These are phyloP conservation scores for Comarum palustre DNA, from an alignment of 306 rosid genomes.

Conservation along the genomic window DNA sequence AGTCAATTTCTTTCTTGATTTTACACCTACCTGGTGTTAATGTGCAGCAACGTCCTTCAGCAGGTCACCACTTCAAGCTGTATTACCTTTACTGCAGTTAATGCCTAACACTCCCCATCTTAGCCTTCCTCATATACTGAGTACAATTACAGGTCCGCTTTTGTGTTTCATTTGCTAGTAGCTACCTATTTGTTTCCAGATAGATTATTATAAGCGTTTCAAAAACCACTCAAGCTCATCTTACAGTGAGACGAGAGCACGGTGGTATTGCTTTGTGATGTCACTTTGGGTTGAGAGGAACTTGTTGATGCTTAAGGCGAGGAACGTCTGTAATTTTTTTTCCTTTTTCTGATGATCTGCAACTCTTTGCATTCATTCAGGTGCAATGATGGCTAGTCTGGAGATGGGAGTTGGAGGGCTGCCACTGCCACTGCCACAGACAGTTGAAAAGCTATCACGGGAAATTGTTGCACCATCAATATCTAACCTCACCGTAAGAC, in stretches of 20 bases:
- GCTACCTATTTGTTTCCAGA: background rate
- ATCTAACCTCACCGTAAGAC: conserved; percentile 68
- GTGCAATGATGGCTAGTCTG: conserved; percentile 43
- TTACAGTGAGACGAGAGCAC: background rate
- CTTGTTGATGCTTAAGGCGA: background rate
- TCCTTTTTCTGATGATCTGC: conserved; percentile 14
- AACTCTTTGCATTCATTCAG: conserved; percentile 35
- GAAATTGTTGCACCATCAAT: conserved; percentile 46
- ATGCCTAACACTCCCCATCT: conserved; percentile 47
- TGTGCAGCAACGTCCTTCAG: conserved; percentile 69
- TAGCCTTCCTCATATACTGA: conserved; percentile 49
- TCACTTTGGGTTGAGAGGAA: background rate
- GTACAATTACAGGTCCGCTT: conserved; percentile 57
- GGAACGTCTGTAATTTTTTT: background rate
- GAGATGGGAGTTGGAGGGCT: conserved; percentile 53
- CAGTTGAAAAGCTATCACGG: conserved; percentile 48
- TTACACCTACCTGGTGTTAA: conserved; percentile 14
- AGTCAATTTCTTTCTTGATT: conserved; percentile 20
- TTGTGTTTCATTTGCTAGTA: conserved; percentile 18
- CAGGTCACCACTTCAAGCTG: conserved; percentile 53
- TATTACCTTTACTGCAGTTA: conserved; percentile 57
- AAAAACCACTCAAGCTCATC: background rate
- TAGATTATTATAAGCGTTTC: background rate
- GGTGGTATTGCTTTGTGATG: background rate
- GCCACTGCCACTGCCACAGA: conserved; percentile 48